Evolutionary conservation across 768 basidiomycete genomes (phyloP), one percentile per base, ranked within the genome.

Genomic region (Tricholoma furcatifolium): DNA sequence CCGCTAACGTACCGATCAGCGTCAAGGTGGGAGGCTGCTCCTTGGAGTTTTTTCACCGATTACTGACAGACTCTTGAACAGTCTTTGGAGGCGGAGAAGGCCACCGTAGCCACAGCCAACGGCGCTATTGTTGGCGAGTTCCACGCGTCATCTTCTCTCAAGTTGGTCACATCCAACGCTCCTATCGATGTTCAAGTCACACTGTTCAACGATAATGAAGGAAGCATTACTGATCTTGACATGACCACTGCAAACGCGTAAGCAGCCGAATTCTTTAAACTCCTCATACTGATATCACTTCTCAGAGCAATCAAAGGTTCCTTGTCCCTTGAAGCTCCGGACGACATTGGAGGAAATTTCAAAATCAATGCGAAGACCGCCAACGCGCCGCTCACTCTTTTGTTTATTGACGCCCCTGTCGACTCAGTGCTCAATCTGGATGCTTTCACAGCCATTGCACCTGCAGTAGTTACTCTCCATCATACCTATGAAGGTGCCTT

Each of bases 71-170:
- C 45, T 1, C 48, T 35, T 6, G 47, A 66, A 18, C 34, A 75
- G 74, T 67, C 70, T 1, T 36, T 77, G 11, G 58, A 58, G 17
- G 68, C 71, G 0, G 52, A 49, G 15, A 60, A 65, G 20, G 70
- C 62, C 8, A 52, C 45, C 1, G 43, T 74, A 6, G 47, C 56
- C 20, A 78, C 77, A 1, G 57, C 69, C 6, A 83, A 81, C 44
- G 73, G 72, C n/a, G 60, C 57, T 7, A 80, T 86, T 31, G 54
- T 55, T 2, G 84, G 84, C 9, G 60, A 56, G 30, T 82, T 79
- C 67, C 71, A 72, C 18, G 60, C 65, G 8, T 65, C 70, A 0
- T 54, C 58, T 0, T 62, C 61, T 18, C 62, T 75, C 14, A 53
- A 39, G 4, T 54, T 76, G n/a, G n/a, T 57, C 11, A 75, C 75